Percentiles rank a stretch among this genome's conserved stretches.
phyloP scores from a whole-genome alignment of 305 asterid species.

The Plantago coronopus region DNA sequence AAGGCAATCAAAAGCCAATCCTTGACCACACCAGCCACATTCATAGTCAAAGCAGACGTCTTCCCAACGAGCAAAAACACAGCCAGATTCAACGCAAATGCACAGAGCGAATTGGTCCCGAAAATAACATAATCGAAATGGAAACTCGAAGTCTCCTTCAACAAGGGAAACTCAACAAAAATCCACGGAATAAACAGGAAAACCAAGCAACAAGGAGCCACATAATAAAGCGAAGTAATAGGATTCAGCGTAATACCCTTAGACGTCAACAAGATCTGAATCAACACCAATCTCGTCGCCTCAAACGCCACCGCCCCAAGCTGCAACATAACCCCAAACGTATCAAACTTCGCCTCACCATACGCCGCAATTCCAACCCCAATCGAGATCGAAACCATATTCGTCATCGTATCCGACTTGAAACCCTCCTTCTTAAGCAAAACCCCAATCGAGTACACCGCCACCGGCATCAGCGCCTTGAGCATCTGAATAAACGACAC shows the following conservation, averaged over 20 bases:
- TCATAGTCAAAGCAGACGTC: constrained; percentile 63
- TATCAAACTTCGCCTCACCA: constrained; percentile 55
- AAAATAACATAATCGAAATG: constrained; percentile 47
- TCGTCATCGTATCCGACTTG: constrained; percentile 50
- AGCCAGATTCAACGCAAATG: constrained; percentile 52
- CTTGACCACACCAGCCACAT: constrained; percentile 61
- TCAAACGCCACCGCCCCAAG: constrained; percentile 54
- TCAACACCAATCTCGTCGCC: constrained; percentile 51
- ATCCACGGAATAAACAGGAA: constrained; percentile 50
- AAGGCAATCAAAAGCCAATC: constrained; percentile 61
- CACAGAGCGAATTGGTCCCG: constrained; percentile 52
- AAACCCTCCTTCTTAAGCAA: constrained; percentile 34
- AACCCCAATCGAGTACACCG: constrained; percentile 46
- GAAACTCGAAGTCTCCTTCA: constrained; percentile 49
- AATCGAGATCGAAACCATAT: constrained; percentile 53
- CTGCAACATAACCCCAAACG: constrained; percentile 50
- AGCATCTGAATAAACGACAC: constrained; percentile 58
- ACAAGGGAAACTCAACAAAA: constrained; percentile 42
- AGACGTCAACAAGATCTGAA: constrained; percentile 47
- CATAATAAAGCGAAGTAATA: constrained; percentile 52
- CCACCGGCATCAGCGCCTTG: constrained; percentile 59
- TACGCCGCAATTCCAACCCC: constrained; percentile 58
- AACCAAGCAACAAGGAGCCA: constrained; percentile 48
- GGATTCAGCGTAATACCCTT: constrained; percentile 54
- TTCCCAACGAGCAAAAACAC: constrained; percentile 58